phyloP scores from a whole-genome alignment of 768 basidiomycete genomes.

The Suillus paluster region DNA sequence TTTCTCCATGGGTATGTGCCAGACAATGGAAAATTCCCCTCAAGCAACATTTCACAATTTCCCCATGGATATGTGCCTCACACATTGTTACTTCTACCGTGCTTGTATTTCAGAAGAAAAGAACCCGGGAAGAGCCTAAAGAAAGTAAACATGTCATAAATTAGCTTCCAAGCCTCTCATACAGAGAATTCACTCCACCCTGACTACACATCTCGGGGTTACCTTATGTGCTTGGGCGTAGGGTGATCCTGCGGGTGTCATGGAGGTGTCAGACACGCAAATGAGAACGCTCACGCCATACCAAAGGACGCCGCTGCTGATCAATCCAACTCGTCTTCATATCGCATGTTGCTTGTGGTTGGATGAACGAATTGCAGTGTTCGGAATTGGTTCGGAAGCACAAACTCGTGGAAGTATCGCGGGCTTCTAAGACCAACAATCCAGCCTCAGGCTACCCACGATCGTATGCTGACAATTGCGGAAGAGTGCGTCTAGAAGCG shows the following conservation, averaged over 20 bases:
- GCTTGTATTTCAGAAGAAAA: background rate
- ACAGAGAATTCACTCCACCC: background rate
- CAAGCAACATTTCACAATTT: background rate
- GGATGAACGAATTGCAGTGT: background rate
- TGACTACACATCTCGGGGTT: background rate
- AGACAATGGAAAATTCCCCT: background rate
- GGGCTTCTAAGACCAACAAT: conserved; percentile 1
- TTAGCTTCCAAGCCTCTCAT: background rate
- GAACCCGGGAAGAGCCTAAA: background rate
- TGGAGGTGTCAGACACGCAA: background rate
- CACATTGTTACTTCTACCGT: background rate
- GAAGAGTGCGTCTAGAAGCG: background rate
- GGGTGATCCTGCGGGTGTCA: background rate
- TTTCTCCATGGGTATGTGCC: background rate
- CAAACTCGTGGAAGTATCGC: conserved; percentile 6
- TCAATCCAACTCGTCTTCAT: background rate
- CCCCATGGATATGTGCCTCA: background rate
- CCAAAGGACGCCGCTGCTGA: background rate
- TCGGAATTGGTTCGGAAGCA: background rate
- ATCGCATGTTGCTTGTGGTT: background rate
- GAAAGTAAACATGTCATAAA: background rate
- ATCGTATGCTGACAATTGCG: background rate
- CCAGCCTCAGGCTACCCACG: conserved; percentile 5
- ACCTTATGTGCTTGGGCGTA: conserved; percentile 1
- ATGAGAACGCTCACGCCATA: background rate